Percentiles rank a stretch among this genome's conserved stretches.
Evolutionary conservation across 148 eudicot genomes (phyloP).

Genomic region (Chenopodium suecicum): DNA sequence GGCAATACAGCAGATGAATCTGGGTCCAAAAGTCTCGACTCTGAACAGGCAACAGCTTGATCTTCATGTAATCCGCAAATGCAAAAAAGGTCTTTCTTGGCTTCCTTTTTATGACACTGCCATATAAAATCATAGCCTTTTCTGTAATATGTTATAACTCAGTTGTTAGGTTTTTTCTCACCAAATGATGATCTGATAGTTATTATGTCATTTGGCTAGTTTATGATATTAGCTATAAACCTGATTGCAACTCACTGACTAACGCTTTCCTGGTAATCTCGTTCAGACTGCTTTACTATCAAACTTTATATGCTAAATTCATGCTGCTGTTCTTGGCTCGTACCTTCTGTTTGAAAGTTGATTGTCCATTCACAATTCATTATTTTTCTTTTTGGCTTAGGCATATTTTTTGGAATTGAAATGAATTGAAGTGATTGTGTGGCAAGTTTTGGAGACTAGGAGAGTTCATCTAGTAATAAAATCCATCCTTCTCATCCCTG

Average conservation of each 20-base stretch:
- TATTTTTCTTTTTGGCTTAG: background rate
- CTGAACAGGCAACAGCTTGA: constrained; percentile 25
- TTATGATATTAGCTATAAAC: background rate
- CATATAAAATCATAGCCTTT: background rate
- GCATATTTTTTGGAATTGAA: background rate
- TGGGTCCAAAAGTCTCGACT: constrained; percentile 5
- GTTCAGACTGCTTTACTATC: background rate
- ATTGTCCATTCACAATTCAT: background rate
- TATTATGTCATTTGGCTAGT: background rate
- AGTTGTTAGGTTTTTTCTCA: background rate
- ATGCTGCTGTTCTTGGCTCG: background rate
- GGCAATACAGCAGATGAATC: constrained; percentile 10
- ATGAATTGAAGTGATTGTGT: background rate
- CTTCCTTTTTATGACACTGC: background rate
- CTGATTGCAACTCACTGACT: background rate
- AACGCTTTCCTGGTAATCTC: background rate
- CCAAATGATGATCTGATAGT: background rate
- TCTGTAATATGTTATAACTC: background rate
- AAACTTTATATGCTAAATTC: background rate
- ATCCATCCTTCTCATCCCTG: background rate
- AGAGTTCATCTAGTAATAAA: background rate
- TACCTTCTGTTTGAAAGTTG: background rate
- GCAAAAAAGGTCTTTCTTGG: constrained; percentile 12
- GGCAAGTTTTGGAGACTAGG: background rate
- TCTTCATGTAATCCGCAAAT: background rate